Evolutionary conservation across 768 basidiomycete species (phyloP), one percentile per base, ranked within the genome.

Genomic region (Suillus sp.): DNA sequence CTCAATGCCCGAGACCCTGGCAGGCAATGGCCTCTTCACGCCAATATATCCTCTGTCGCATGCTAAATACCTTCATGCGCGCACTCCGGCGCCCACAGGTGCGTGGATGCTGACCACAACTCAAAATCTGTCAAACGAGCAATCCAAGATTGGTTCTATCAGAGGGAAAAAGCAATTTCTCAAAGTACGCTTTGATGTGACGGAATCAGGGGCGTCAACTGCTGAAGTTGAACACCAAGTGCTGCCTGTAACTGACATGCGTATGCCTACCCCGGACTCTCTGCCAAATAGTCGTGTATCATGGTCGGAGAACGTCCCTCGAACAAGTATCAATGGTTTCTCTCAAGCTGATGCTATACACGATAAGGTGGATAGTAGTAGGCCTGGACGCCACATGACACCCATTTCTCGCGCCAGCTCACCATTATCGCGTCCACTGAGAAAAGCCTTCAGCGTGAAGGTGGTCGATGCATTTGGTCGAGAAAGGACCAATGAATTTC

Each of bases 131-230:
- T 67, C 62, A 13, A 40, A 14, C 11, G 65, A 66, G 42, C 74
- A 69, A 57, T 74, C 70, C 32, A 74, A 74, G 47, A 74, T 65
- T 59, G 75, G 75, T 32, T 77, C 79, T 6, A 60, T 75, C 27
- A 78, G 73, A 57, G 71, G 67, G 64, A 75, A 81, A 67, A 90
- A 85, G 71, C 86, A 84, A 63, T 76, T 86, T 27, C 71, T 87
- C 64, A 90, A 89, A 71, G 91, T 93, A 61, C 86, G 91, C 47
- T 93, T 93, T 68, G 86, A 92, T 66, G 78, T 81, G 25, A 74
- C 66, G 38, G 71, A 78, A 67, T 67, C 75, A 72, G 72, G 74
- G 57, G 58, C 69, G 51, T 76, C 76, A 60, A 65, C 70, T 51
- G 68, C 68, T 40, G 74, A 75, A 62, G 69, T 69, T 27, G 57